Conservation (phyloP, 169 alveolate genomes). For the Theileria parva region DNA sequence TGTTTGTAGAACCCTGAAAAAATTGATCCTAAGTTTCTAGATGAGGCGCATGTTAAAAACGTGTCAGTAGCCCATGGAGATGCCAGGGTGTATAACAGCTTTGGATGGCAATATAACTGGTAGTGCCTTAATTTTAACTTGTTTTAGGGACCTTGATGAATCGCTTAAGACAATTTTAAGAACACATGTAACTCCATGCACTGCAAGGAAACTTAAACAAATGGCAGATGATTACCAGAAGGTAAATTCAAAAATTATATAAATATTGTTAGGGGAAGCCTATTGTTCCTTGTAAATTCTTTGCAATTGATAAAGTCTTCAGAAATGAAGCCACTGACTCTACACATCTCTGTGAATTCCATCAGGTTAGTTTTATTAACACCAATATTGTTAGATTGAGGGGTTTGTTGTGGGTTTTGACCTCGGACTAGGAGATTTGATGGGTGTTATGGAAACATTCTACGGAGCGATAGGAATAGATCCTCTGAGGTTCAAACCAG, state of each 20-base stretch:
- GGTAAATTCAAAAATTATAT: conserved; percentile 26
- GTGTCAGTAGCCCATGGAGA: conserved; percentile 92
- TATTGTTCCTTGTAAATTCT: conserved; percentile 90
- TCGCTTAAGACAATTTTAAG: conserved; percentile 82
- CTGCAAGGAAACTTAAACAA: conserved; percentile 91
- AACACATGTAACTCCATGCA: conserved; percentile 99
- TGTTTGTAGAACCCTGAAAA: conserved; percentile 62
- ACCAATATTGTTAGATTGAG: conserved; percentile 74
- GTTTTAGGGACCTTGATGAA: conserved; percentile 89
- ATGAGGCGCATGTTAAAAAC: conserved; percentile 84
- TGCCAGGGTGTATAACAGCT: conserved; percentile 92
- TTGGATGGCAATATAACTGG: conserved; percentile 98
- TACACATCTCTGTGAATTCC: conserved; percentile 99
- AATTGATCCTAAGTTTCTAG: conserved; percentile 57
- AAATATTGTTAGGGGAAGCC: conserved; percentile 12
- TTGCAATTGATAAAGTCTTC: conserved; percentile 98
- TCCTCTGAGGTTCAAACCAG: conserved; percentile 95
- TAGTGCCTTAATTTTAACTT: conserved; percentile 77
- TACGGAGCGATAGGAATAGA: conserved; percentile 93
- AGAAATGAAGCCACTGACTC: conserved; percentile 99
- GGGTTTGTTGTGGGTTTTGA: conserved; percentile 92
- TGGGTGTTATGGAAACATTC: conserved; percentile 89
- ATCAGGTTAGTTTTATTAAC: conserved; percentile 78
- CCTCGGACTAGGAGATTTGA: conserved; percentile 89
- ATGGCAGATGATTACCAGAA: conserved; percentile 89